These are phyloP conservation scores for Epichloe sibirici DNA, from an alignment of 2,329 filamentous ascomycete species.

Conservation along the genomic window DNA sequence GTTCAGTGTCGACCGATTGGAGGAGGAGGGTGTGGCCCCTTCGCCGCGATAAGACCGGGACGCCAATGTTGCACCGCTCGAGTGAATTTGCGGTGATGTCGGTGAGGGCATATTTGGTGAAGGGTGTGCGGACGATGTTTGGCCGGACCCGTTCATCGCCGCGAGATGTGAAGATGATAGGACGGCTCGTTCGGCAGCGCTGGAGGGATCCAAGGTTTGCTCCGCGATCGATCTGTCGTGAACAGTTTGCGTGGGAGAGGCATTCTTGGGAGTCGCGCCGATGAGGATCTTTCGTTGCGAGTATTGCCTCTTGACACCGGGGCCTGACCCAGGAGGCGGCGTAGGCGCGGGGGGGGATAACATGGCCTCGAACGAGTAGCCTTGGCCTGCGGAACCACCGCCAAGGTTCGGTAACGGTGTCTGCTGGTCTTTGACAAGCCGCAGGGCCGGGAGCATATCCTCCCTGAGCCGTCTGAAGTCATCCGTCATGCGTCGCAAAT, in stretches of 20 bases:
- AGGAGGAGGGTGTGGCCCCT: slow-evolving; percentile 39
- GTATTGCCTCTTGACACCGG: slow-evolving; percentile 54
- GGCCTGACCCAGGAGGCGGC: slow-evolving; percentile 38
- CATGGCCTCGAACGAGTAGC: slow-evolving; percentile 38
- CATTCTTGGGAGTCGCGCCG: slow-evolving; percentile 60
- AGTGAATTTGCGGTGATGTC: slow-evolving; percentile 49
- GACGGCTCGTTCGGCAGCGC: slow-evolving; percentile 54
- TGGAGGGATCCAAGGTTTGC: slow-evolving; percentile 55
- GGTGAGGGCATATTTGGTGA: slow-evolving; percentile 60
- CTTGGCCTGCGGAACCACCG: slow-evolving; percentile 18
- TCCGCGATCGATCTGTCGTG: slow-evolving; percentile 55
- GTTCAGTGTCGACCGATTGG: slow-evolving; percentile 42
- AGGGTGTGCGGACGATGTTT: slow-evolving; percentile 42
- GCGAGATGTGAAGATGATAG: slow-evolving; percentile 57
- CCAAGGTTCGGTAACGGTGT: slow-evolving; percentile 60
- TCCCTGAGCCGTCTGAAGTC: slow-evolving; percentile 83
- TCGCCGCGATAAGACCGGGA: slow-evolving; percentile 49
- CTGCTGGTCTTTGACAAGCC: slow-evolving; percentile 81
- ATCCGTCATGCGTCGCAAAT: slow-evolving; percentile 71
- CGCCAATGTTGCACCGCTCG: slow-evolving; percentile 44
- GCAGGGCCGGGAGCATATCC: slow-evolving; percentile 81
- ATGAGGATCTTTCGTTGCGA: slow-evolving; percentile 65
- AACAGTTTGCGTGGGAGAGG: slow-evolving; percentile 60
- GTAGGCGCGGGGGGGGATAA: slow-evolving; percentile 45
- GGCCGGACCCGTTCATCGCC: slow-evolving; percentile 53